Evolutionary conservation across 495 filamentous ascomycete genomes (phyloP), one percentile per base, ranked within the genome.

Genomic region (Xylaria bambusicola): DNA sequence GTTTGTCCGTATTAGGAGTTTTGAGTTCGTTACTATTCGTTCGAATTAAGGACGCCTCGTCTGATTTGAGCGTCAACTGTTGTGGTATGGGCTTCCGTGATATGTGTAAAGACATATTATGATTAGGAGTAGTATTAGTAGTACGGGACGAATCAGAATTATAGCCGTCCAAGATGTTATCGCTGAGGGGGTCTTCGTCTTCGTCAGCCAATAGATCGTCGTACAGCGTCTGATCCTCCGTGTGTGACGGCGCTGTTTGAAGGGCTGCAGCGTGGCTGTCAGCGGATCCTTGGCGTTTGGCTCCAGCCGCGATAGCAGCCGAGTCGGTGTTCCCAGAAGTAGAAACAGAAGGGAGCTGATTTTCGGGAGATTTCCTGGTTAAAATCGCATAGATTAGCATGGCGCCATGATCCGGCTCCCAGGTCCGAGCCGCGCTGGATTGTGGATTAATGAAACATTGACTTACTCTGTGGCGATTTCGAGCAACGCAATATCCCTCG

Each of bases 1-100:
- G 75, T 66, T 81, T 83, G 63, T 81, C 74, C 49, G 78, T 75
- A 59, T 77, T 73, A 6, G 69, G 67, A 38, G 69, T 67, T 58
- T 66, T 71, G 44, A 62, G 21, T 40, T 71, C 59, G 63, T 64
- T 41, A 9, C 38, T 61, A 48, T 69, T 62, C 21, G 66, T 68
- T 55, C 56, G 56, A 23, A 42, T 52, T 12, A 68, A 47, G 27
- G 65, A 56, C 42, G 58, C 63, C 40, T 76, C 71, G 63, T 67
- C 66, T 35, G 60, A 60, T 26, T 69, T 73, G 52, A 78, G 63
- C 50, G 71, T 75, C 17, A 83, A 67, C 53, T 82, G 79, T 63
- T 80, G 79, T 63, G 80, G 80, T 60, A 79, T 69, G 27, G 70
- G 64, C 62, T 79, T 82, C 36, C 71, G 71, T 58, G 74, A 62